Evolutionary conservation across 352 stramenopile genomes (phyloP).

Genomic region (Pythium inflatum): DNA sequence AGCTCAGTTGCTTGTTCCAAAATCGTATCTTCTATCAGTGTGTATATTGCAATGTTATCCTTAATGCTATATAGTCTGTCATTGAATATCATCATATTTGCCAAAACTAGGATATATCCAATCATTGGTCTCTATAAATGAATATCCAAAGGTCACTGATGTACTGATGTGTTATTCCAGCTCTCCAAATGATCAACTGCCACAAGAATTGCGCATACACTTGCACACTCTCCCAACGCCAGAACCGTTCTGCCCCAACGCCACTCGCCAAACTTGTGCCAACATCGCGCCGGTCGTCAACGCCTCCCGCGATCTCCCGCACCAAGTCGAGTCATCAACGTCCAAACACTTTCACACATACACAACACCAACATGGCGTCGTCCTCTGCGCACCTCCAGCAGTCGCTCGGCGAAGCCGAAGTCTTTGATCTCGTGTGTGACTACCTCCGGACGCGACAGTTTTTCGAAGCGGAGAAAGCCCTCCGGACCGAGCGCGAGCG

Average conservation of each 20-base stretch:
- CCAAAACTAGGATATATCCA: too few species aligned
- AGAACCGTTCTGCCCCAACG: background rate
- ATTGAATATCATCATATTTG: too few species aligned
- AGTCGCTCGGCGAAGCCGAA: constrained; percentile 81
- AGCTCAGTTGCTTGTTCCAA: constrained; percentile 12
- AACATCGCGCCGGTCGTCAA: background rate
- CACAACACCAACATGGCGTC: constrained; percentile 31
- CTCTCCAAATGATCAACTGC: too few species aligned
- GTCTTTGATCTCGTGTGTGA: constrained; percentile 89
- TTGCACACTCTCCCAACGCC: background rate
- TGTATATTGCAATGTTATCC: too few species aligned
- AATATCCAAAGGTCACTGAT: constrained; percentile 4
- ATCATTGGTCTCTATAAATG: too few species aligned
- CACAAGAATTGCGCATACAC: constrained; percentile 30
- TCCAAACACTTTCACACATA: background rate
- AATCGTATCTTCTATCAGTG: background rate
- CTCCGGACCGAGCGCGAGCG: constrained; percentile 72
- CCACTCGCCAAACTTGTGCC: background rate
- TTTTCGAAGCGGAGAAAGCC: constrained; percentile 81
- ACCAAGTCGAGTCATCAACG: background rate
- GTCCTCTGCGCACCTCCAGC: constrained; percentile 69
- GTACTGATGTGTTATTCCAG: constrained; percentile 12
- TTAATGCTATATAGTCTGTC: background rate
- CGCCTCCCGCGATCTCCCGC: background rate
- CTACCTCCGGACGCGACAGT: constrained; percentile 86